Evolutionary conservation across 2,329 filamentous ascomycete genomes (phyloP).

Genomic region (Alternaria burnsii): DNA sequence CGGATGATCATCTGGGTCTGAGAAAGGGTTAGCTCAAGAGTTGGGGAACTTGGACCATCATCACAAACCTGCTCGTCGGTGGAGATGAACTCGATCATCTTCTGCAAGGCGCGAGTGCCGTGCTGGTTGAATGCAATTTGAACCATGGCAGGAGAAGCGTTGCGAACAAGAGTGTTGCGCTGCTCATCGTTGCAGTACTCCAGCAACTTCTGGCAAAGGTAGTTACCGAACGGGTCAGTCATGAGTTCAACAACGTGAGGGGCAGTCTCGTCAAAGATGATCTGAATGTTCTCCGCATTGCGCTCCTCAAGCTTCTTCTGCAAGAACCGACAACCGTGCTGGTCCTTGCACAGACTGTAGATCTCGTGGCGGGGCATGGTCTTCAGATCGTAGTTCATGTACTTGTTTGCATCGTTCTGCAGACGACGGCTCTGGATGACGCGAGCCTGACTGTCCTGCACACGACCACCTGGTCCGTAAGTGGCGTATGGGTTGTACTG

Average conservation of each 20-base stretch:
- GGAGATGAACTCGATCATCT: constrained; percentile 98
- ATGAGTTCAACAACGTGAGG: constrained; percentile 95
- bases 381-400: constrained; percentile 83
- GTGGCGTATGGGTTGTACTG: constrained; percentile 44
- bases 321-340: constrained; percentile 95
- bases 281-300: constrained; percentile 80
- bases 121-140: constrained; percentile 97
- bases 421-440: constrained; percentile 79
- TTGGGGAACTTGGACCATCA: background rate
- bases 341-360: constrained; percentile 93
- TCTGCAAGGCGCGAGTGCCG: constrained; percentile 93
- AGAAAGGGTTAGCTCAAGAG: constrained; percentile 19
- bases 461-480: constrained; percentile 58
- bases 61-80: constrained; percentile 73
- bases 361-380: constrained; percentile 78
- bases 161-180: constrained; percentile 89
- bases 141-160: constrained; percentile 86
- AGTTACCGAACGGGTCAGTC: constrained; percentile 98
- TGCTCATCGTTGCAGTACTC: constrained; percentile 96
- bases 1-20: constrained; percentile 83
- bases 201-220: constrained; percentile 96
- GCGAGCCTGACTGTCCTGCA: constrained; percentile 77
- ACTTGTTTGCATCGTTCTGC: constrained; percentile 75
- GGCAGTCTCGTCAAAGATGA: constrained; percentile 95
- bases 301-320: constrained; percentile 97